These are phyloP conservation scores for Fusarium solani-melongenae DNA, from an alignment of 2,329 filamentous ascomycete genomes.

Conservation along the genomic window DNA sequence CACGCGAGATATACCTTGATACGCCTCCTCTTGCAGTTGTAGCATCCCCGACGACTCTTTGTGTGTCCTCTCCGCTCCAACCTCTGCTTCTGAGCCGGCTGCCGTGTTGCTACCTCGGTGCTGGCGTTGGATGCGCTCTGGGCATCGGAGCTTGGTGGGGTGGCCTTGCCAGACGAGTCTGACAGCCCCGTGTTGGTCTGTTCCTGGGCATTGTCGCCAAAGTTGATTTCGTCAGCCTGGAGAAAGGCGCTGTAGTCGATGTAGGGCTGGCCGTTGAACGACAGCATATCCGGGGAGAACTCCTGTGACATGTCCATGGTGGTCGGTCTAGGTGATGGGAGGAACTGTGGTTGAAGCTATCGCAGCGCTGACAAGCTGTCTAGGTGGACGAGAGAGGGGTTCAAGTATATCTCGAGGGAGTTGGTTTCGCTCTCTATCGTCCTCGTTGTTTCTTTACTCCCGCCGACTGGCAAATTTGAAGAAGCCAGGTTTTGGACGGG, in stretches of 20 bases:
- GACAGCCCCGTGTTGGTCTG: conserved; percentile 32
- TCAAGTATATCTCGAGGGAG: neutral
- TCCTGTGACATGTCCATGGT: conserved; percentile 47
- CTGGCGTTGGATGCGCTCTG: conserved; percentile 37
- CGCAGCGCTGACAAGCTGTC: conserved; percentile 6
- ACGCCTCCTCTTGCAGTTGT: conserved; percentile 73
- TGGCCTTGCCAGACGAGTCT: conserved; percentile 46
- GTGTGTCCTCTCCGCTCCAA: conserved; percentile 71
- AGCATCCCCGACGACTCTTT: conserved; percentile 74
- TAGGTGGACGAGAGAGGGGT: neutral
- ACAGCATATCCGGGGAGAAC: conserved; percentile 43
- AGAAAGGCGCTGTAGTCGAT: conserved; percentile 56
- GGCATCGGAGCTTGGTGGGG: conserved; percentile 46
- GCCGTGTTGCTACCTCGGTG: conserved; percentile 26
- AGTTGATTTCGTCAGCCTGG: conserved; percentile 41
- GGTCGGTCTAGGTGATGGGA: neutral
- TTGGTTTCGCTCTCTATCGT: neutral
- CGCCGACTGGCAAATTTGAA: neutral
- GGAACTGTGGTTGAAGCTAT: neutral
- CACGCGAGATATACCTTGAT: conserved; percentile 64
- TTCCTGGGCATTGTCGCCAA: conserved; percentile 32
- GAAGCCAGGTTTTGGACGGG: neutral
- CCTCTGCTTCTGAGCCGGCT: conserved; percentile 46
- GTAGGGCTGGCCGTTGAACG: conserved; percentile 45
- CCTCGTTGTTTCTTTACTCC: neutral